Conservation (phyloP, 1,284 basidiomycete genomes). For the Rhodotorula sp. region DNA sequence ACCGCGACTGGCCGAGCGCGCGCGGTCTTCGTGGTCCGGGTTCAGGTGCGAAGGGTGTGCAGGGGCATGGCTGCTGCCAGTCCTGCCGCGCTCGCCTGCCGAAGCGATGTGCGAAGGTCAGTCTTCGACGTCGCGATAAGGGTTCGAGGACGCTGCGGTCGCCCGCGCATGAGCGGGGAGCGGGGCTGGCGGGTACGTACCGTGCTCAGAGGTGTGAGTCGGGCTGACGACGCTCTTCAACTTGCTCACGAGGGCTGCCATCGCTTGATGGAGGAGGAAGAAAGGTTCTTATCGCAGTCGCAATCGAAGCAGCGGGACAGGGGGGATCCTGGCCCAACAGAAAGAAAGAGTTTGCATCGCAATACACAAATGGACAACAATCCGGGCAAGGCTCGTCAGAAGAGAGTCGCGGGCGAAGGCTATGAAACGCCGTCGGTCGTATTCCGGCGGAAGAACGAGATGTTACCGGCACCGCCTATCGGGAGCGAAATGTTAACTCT, state of each 20-base stretch:
- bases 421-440: neutral
- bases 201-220: slow-evolving; percentile 1
- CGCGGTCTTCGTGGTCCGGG: slow-evolving; percentile 9
- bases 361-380: neutral
- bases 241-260: slow-evolving; percentile 20
- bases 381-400: neutral
- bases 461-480: slow-evolving; percentile 14
- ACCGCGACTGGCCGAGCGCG: slow-evolving; percentile 13
- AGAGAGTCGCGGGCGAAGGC: neutral
- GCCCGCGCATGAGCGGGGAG: neutral
- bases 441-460: neutral
- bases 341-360: neutral
- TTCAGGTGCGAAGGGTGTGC: slow-evolving; percentile 23
- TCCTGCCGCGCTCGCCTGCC: slow-evolving; percentile 18
- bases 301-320: neutral
- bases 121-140: neutral
- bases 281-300: neutral
- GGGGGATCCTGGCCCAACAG: neutral
- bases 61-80: too few species aligned
- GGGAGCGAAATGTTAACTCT: neutral
- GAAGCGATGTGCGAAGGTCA: neutral
- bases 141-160: neutral
- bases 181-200: slow-evolving; percentile 1
- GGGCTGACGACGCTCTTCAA: slow-evolving; percentile 16
- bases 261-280: neutral